These are phyloP conservation scores for Erythrobasidium hasegawianum DNA, from an alignment of 1,284 basidiomycete genomes.

Conservation along the genomic window DNA sequence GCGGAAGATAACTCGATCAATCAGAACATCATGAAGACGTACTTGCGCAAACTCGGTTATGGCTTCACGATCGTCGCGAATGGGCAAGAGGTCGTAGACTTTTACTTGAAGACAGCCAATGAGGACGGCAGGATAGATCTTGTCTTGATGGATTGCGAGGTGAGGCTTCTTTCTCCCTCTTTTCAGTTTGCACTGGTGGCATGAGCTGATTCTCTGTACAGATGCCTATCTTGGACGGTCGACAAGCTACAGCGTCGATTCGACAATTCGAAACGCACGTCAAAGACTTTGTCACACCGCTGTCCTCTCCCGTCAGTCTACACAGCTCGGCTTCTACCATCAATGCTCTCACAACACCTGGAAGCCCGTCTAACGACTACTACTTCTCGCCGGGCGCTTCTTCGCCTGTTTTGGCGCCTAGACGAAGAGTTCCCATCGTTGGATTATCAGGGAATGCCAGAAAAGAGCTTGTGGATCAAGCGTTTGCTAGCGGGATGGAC, in stretches of 20 bases:
- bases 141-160: constrained; percentile 32
- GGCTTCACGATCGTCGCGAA: constrained; percentile 23
- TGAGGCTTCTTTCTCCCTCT: neutral
- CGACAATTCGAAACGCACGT: constrained; percentile 21
- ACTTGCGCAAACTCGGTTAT: constrained; percentile 27
- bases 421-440: constrained; percentile 16
- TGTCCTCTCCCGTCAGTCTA: constrained; percentile 22
- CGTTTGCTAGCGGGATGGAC: constrained; percentile 33
- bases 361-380: neutral
- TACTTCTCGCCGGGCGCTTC: constrained; percentile 18
- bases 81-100: constrained; percentile 30
- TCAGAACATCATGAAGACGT: constrained; percentile 32
- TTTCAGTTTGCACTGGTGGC: neutral
- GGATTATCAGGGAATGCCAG: constrained; percentile 32
- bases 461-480: constrained; percentile 26
- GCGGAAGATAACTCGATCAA: constrained; percentile 36
- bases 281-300: constrained; percentile 19
- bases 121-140: constrained; percentile 21
- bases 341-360: constrained; percentile 38
- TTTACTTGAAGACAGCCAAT: constrained; percentile 12
- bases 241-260: constrained; percentile 24
- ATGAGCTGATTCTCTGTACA: neutral
- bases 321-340: constrained; percentile 48
- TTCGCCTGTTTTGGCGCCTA: constrained; percentile 6
- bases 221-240: constrained; percentile 31